Base-by-base conservation (phyloP, 257 asterid species). In the Plantago ovata region DNA sequence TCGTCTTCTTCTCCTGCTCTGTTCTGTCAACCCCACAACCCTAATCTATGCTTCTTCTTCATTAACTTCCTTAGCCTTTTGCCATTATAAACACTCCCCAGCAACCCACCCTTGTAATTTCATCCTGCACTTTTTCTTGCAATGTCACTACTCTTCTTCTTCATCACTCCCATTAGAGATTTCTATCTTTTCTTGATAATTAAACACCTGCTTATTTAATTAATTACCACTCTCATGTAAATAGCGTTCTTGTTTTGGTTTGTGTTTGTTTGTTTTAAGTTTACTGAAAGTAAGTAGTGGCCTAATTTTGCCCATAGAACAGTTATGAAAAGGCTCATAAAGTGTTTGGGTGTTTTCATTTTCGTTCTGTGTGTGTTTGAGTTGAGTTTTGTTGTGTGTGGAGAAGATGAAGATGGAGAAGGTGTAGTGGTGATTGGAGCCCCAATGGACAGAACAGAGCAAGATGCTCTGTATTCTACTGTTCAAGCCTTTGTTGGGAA, bases 401-500 rank as follows among this genome's bases (percentile, higher is more conserved):
- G 86, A 53, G 84, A 81, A 28, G 84, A 48, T 62, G 94, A 72
- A 11, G 57, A 54, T 53, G 61, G 51, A n/a, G 51, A 28, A 3
- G 36, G 3, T 28, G 36, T 28, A 8, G 7, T 28, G 1, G 36
- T 28, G 36, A 28, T 70, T 11, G 74, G 45, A 18, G 81, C 94
- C 68, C 91, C 91, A 46, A 93, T 93, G 96, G 74, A 68, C 77
- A 76, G 22, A 69, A 68, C 65, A 36, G 99, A 93, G 56, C 83
- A 79, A 72, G 77, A 71, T 0, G 84, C 97, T 56, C 45, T 93
- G 80, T 93, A 79, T 63, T 81, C 84, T 51, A 72, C 95, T 16
- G 84, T 93, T 79, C 99, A 93, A 67, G 90, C 85, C 10, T 89
- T 93, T 79, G 97, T 86, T 12, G 96, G 99, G 10, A 76, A 75